A percentile compares a stretch with the other conserved stretches of the same genome.
Conservation (phyloP, 331 rosid species). For the Phaseolus coccineus region DNA sequence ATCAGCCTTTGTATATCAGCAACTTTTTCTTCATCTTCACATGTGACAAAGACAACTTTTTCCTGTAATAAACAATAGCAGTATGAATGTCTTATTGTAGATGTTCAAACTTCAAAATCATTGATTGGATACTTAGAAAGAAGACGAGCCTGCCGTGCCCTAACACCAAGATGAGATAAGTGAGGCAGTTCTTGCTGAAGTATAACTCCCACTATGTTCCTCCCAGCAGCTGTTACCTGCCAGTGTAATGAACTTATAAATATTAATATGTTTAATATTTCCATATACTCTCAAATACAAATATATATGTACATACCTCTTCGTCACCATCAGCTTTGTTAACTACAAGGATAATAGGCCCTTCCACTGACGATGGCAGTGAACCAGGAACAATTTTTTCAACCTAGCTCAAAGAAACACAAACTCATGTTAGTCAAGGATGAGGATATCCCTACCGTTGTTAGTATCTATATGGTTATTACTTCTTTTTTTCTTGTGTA, state of each 20-base stretch:
- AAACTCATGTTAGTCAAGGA: constrained; percentile 41
- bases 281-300: constrained; percentile 22
- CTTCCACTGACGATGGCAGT: constrained; percentile 72
- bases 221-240: constrained; percentile 95
- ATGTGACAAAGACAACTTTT: constrained; percentile 92
- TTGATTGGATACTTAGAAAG: constrained; percentile 40
- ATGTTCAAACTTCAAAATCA: constrained; percentile 16
- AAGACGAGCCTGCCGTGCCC: constrained; percentile 91
- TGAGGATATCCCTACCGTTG: constrained; percentile 16
- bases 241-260: constrained; percentile 41
- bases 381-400: constrained; percentile 90
- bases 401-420: constrained; percentile 67
- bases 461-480: constrained; percentile 10
- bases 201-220: constrained; percentile 82
- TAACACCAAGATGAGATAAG: constrained; percentile 97
- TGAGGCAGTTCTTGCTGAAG: constrained; percentile 98
- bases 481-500: background rate
- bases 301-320: constrained; percentile 67
- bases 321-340: constrained; percentile 96
- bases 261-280: constrained; percentile 26
- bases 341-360: constrained; percentile 81
- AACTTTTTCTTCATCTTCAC: constrained; percentile 84
- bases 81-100: constrained; percentile 32
- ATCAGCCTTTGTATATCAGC: constrained; percentile 62
- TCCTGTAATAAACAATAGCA: constrained; percentile 65